Evolutionary conservation across 805 yeast genomes (phyloP), one percentile per base, ranked within the genome.

Genomic region (Starmerella apis): DNA sequence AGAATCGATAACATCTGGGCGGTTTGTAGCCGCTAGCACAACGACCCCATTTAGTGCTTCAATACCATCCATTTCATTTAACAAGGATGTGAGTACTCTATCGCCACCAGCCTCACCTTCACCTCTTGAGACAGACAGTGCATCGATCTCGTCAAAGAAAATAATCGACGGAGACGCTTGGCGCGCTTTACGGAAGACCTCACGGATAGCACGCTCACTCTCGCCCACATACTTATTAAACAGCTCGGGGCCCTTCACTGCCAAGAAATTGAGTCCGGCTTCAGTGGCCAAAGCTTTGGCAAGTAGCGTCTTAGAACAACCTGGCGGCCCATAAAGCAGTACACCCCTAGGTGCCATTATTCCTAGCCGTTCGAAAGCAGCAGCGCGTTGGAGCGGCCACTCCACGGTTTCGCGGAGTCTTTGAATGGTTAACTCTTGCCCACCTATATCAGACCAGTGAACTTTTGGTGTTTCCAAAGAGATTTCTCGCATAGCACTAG

Each of bases 221-320:
- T 90, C 98, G 55, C 98, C 98, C 33, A 92, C 96, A 61, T 84
- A 90, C 65, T 92, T 90, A 67, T 86, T 90, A 62, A 90, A 83
- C 30, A 90, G 78, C 65, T 90, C 98, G 0, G 98, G 98, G 1
- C 98, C 98, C 65, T 92, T 92, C 7, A 90, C 95, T 0, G 97
- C 95, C 47, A 90, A 65, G 65, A 90, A 90, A 60, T 90, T 90
- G 45, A 90, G 75, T 0, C 96, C 96, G 1, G 96, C 83, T 66
- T 90, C 98, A 0, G 95, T 84, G 0, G 97, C 97, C 27, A 90
- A 68, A 0, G 96, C 96, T 62, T 90, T 90, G 1, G 96, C 97
- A 0, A 95, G 86, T 54, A 90, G 67, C 0, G 98, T 90, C 61
- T 90, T 90, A 10, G 96, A 88, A 69, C 97, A 90, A 14, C 98